Evolutionary conservation across 495 filamentous ascomycete species (phyloP), one percentile per base, ranked within the genome.

Genomic region (Penicillium arizonense): DNA sequence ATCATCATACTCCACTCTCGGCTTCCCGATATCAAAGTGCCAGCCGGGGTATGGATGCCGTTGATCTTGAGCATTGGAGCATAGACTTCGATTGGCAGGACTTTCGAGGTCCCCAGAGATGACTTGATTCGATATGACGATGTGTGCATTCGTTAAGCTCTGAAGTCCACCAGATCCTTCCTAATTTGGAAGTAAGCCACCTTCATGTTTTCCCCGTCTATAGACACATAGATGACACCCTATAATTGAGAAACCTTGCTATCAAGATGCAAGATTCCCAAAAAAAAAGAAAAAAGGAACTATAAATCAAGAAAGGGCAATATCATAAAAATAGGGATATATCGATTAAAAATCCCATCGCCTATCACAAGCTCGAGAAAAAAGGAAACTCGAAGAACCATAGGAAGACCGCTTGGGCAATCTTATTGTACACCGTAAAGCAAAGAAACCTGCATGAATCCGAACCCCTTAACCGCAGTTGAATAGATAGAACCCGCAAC

Each of bases 401-500:
- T 24, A 12, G 33, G 26, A 37, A 50, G 30, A 3, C 13, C 35
- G 35, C 48, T n/a, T 18, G 38, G 38, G 38, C 28, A 24, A 43
- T 42, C 39, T 43, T 43, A 50, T 50, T 28, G 13, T 50, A 50
- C 48, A 50, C 30, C 35, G n/a, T 32, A 38, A 50, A 32, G 38
- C 33, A 50, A 47, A 53, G 16, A 16, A 14, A 28, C 44, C 35
- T 24, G 44, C 51, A 39, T 53, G 20, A 20, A 50, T 50, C 30
- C 43, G 23, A 23, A 36, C 38, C 4, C 24, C 53, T 7, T 10
- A 36, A 24, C 21, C 43, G 38, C 40, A 35, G 8, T 14, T 28
- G 42, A 21, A 21, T 18, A 43, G 32, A 32, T 20, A 49, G 58
- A 58, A 38, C 45, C 44, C 26, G 30, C 56, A 51, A 56, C 58